Evolutionary conservation across 495 filamentous ascomycete species (phyloP).

Genomic region (Lophium mytilinum): DNA sequence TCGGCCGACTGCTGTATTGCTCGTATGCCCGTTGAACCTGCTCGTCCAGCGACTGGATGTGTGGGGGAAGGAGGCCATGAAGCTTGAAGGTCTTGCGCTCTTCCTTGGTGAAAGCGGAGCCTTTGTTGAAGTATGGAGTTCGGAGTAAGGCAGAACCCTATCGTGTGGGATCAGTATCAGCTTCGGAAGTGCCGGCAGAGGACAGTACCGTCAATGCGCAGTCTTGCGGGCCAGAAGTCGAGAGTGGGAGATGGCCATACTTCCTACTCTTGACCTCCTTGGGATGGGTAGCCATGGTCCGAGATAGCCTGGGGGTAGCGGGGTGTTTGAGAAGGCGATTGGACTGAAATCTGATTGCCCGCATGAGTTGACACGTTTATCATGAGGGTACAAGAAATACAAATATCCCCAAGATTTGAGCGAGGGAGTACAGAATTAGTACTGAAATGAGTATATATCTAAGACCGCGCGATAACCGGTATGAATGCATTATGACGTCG

Average conservation of each 20-base stretch:
- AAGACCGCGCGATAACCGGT: too few relatives aligned
- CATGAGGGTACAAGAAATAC: too few relatives aligned
- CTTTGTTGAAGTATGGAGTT: conserved; percentile 73
- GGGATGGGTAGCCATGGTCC: conserved; percentile 7
- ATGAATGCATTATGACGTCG: too few relatives aligned
- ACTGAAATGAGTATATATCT: too few relatives aligned
- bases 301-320: too few relatives aligned
- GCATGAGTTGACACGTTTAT: too few relatives aligned
- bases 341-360: too few relatives aligned
- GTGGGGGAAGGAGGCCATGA: conserved; percentile 60
- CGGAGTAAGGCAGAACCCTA: conserved; percentile 58
- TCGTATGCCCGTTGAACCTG: conserved; percentile 72
- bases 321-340: too few relatives aligned
- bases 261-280: conserved; percentile 28
- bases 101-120: conserved; percentile 61
- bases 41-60: conserved; percentile 70
- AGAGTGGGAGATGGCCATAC: conserved; percentile 54
- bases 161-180: background rate
- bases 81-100: conserved; percentile 65
- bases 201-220: conserved; percentile 42
- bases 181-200: background rate
- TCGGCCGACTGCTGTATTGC: conserved; percentile 55
- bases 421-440: too few relatives aligned
- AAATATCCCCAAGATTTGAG: too few relatives aligned
- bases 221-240: conserved; percentile 54